Percentiles rank a stretch among this genome's conserved stretches.
These are phyloP conservation scores for Colletotrichum godetiae DNA, from an alignment of 2,329 filamentous ascomycete genomes.

Conservation along the genomic window DNA sequence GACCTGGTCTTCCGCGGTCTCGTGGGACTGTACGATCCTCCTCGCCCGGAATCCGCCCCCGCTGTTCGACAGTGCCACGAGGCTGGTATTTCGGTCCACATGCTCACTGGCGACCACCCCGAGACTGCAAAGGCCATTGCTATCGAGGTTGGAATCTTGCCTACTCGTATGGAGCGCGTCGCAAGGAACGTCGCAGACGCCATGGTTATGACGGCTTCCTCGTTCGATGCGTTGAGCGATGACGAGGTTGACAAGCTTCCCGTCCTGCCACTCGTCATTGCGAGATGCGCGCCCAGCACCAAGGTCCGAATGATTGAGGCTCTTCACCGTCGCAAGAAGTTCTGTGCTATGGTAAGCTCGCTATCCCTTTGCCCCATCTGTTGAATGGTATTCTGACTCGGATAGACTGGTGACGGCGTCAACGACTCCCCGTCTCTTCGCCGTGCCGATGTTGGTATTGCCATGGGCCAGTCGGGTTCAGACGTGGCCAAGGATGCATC, in stretches of 20 bases:
- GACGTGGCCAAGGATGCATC: slow-evolving; percentile 74
- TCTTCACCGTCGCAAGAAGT: slow-evolving; percentile 72
- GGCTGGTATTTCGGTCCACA: slow-evolving; percentile 74
- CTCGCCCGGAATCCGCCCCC: slow-evolving; percentile 72
- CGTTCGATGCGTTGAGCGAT: slow-evolving; percentile 73
- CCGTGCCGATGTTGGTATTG: slow-evolving; percentile 77
- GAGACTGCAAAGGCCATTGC: slow-evolving; percentile 73
- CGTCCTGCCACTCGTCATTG: slow-evolving; percentile 75
- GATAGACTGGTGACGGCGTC: slow-evolving; percentile 75
- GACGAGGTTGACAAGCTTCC: slow-evolving; percentile 73
- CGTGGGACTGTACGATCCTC: slow-evolving; percentile 78
- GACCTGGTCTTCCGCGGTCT: slow-evolving; percentile 74
- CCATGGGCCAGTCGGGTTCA: slow-evolving; percentile 71
- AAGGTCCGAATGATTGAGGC: slow-evolving; percentile 82
- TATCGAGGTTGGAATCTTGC: slow-evolving; percentile 70
- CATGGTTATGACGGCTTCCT: slow-evolving; percentile 72
- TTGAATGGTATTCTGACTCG: neutral
- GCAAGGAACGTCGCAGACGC: slow-evolving; percentile 64
- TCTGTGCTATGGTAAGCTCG: slow-evolving; percentile 70
- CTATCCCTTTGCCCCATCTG: neutral
- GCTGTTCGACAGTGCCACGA: slow-evolving; percentile 69
- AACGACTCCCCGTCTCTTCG: slow-evolving; percentile 80
- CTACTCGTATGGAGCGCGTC: slow-evolving; percentile 57
- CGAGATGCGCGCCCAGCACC: slow-evolving; percentile 75
- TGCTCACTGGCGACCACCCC: slow-evolving; percentile 76